Evolutionary conservation across 139 green algal species (phyloP), one percentile per base, ranked within the genome.

Genomic region (Chlorokybus atmophyticus): DNA sequence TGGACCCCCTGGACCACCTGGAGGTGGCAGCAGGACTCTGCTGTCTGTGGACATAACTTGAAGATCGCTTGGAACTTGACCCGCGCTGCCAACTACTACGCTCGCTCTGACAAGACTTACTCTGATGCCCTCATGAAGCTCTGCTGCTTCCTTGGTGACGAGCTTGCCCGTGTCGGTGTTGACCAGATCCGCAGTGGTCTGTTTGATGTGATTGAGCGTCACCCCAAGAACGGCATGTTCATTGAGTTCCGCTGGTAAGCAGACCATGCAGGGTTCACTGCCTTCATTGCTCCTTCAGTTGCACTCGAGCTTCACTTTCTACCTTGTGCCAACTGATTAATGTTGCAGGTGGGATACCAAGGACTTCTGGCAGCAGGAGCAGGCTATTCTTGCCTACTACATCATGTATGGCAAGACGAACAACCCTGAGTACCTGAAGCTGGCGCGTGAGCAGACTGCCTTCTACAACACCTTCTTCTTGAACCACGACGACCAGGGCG

Each of bases 381-480:
- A 44, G 35, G 35, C 35, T 14, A 44, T 44, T 14, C 35, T 44
- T 10, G 35, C 35, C 35, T 44, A 44, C 35, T 44, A 44, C 35
- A 44, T 44, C 35, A 10, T 44, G 35, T 44, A 44, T 14, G 35
- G 35, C 10, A 44, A 44, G 35, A 44, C 35, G 10, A 44, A 44
- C 10, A 44, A 44, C 35, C 10, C 10, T 10, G 35, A 44, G 35
- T 44, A 44, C 35, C 35, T 44, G 10, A 44, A 44, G 35, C 35
- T 44, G 10, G 35, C 35, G 35, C 35, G 35, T 44, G 35, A 44
- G 35, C 35, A 44, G 35, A 44, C 35, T 21, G 35, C 35, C 10
- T 44, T 44, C 35, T 44, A 44, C 35, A 44, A 44, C 35, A 44
- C 35, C 35, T 44, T 44, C 35, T 44, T 44, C 35, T 14, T 44